Conservation (phyloP, 371 early-diverging fungal species). For the Lichtheimia corymbifera region DNA sequence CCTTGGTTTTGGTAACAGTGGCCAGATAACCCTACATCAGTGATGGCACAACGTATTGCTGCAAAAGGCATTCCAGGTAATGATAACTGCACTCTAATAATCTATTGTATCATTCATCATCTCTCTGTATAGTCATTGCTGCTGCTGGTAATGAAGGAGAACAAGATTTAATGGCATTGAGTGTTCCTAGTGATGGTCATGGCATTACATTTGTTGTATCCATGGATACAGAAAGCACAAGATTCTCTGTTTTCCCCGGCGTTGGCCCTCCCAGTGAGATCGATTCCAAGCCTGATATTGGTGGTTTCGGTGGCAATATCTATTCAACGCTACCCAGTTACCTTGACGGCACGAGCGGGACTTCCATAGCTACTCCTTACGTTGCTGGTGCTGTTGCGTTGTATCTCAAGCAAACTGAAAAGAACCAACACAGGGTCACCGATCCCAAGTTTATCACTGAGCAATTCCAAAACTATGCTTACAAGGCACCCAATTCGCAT, state of each 20-base stretch:
- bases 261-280: conserved; percentile 37
- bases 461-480: conserved; percentile 52
- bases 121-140: conserved; percentile 30
- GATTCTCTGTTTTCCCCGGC: conserved; percentile 47
- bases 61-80: conserved; percentile 29
- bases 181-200: conserved; percentile 45
- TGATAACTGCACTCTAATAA: too few relatives aligned
- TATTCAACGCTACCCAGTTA: conserved; percentile 60
- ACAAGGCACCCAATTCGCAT: conserved; percentile 25
- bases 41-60: conserved; percentile 40
- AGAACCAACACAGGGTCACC: conserved; percentile 10
- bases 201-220: conserved; percentile 58
- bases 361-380: conserved; percentile 73
- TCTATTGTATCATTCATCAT: background rate
- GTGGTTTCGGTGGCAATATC: conserved; percentile 67
- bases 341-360: conserved; percentile 54
- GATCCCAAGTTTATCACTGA: conserved; percentile 22
- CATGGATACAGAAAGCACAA: conserved; percentile 47
- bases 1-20: conserved; percentile 60
- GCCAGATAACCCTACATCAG: conserved; percentile 37
- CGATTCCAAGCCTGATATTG: conserved; percentile 52
- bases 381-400: conserved; percentile 67
- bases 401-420: conserved; percentile 36
- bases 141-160: conserved; percentile 58
- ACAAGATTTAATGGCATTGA: conserved; percentile 38